Conservation (phyloP, 345 rosid species). For the Kandelia obovata region DNA sequence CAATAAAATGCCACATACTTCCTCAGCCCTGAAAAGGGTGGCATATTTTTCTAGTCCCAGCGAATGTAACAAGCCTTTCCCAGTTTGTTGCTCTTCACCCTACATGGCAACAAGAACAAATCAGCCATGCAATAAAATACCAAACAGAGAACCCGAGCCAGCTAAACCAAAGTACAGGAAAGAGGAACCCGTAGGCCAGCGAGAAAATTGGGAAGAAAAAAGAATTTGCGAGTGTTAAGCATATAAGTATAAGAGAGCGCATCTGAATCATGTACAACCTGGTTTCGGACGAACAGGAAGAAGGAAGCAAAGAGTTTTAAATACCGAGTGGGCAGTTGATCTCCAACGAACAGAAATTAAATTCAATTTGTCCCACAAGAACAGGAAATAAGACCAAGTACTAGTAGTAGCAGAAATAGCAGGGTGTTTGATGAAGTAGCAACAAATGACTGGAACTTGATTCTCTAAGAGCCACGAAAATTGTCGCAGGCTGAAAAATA, state of each 20-base stretch:
- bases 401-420: background rate
- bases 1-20: constrained; percentile 52
- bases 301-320: background rate
- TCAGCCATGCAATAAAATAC: background rate
- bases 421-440: background rate
- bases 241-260: constrained; percentile 1
- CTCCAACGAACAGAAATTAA: too few species aligned
- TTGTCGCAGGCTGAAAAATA: background rate
- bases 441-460: background rate
- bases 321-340: too few species aligned
- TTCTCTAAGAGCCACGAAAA: background rate
- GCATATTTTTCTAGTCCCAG: constrained; percentile 76
- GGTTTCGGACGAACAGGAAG: background rate
- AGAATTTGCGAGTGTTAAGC: too few species aligned
- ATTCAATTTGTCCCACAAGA: too few species aligned
- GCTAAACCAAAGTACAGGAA: background rate
- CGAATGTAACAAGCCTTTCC: constrained; percentile 68
- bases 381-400: background rate
- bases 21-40: constrained; percentile 80
- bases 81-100: constrained; percentile 70
- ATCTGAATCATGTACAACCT: background rate
- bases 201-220: too few species aligned
- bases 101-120: constrained; percentile 15
- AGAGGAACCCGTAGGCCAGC: background rate
- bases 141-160: background rate